Base-by-base conservation (phyloP, 2,329 filamentous ascomycete species). In the Metarhizium robertsii region DNA sequence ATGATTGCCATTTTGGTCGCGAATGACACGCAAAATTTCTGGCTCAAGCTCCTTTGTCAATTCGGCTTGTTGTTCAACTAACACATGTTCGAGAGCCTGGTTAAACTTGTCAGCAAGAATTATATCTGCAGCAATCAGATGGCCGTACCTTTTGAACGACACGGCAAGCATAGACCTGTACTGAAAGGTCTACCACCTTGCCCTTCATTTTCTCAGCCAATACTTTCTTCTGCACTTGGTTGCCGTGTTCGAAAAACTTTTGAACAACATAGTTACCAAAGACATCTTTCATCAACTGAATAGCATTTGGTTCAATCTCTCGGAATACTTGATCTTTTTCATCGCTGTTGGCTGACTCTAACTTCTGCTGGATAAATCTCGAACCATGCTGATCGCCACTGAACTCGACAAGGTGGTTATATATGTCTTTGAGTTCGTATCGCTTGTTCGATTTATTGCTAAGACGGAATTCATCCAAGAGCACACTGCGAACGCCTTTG, bases 231-330 rank as follows among this genome's bases (percentile, higher is more conserved):
- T 99, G 94, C 0, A 86, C 81, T 70, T 96, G 92, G 62, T 90
- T 95, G 43, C 94, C 92, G 68, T 97, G 90, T 68, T 97, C 92
- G 59, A 97, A 96, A 67, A 97, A 86, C 69, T 96, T 97, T 66
- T 99, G 94, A 43, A 97, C 92, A 40, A 99, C 94, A 66, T 97
- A 99, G 70, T 99, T 99, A 54, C 94, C 94, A 66, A 96, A 99
- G 0, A 97, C 87, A 68, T 97, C 94, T 49, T 87, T 92, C 90
- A 96, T 96, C 50, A 99, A 75, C 65, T 92, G 90, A 34, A 95
- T 71, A 1, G 87, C 84, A 61, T 99, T 94, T 1, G 85, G 82
- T 62, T 88, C 81, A 49, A 99, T 90, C 69, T 97, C 94, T 0
- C 80, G 78, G 75, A 96, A 97, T 0, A 97, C 82, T 55, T 86